phyloP scores from a whole-genome alignment of 352 stramenopile species.

The Globisporangium lucens region DNA sequence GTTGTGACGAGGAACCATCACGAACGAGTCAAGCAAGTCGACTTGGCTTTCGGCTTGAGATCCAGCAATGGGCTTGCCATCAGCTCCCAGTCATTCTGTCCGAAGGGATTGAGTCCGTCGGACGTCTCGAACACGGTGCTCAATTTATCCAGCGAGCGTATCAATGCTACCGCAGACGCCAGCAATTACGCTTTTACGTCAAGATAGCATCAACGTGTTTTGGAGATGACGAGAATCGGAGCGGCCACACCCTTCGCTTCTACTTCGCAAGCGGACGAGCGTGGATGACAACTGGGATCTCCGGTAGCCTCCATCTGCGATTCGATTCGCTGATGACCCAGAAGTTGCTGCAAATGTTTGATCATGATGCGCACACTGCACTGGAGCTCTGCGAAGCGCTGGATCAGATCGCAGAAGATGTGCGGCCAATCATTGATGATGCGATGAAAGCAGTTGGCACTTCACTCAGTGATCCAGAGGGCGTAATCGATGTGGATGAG shows the following conservation, averaged over 20 bases:
- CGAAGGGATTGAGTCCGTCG: constrained; percentile 22
- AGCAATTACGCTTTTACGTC: constrained; percentile 23
- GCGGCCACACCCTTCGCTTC: constrained; percentile 21
- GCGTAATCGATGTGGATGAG: constrained; percentile 44
- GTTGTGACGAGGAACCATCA: not conserved
- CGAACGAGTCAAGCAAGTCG: constrained; percentile 2
- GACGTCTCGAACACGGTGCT: constrained; percentile 25
- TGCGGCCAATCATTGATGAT: constrained; percentile 26
- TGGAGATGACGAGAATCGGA: not conserved
- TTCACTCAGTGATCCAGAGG: constrained; percentile 10
- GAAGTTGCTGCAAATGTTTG: constrained; percentile 40
- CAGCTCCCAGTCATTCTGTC: constrained; percentile 39
- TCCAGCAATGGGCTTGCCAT: constrained; percentile 34
- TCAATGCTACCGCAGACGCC: constrained; percentile 20
- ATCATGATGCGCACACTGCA: constrained; percentile 25
- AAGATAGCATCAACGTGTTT: not conserved
- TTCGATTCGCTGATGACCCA: constrained; percentile 42
- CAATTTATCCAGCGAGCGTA: constrained; percentile 30
- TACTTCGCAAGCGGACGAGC: constrained; percentile 42
- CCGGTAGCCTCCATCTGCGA: constrained; percentile 21
- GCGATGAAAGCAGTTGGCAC: constrained; percentile 15
- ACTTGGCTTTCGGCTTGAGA: constrained; percentile 15
- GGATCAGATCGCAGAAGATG: constrained; percentile 32
- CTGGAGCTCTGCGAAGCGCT: constrained; percentile 32
- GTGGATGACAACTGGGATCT: constrained; percentile 28